Evolutionary conservation across 768 basidiomycete genomes (phyloP), one percentile per base, ranked within the genome.

Genomic region (Naganishia vaughanmartiniae): DNA sequence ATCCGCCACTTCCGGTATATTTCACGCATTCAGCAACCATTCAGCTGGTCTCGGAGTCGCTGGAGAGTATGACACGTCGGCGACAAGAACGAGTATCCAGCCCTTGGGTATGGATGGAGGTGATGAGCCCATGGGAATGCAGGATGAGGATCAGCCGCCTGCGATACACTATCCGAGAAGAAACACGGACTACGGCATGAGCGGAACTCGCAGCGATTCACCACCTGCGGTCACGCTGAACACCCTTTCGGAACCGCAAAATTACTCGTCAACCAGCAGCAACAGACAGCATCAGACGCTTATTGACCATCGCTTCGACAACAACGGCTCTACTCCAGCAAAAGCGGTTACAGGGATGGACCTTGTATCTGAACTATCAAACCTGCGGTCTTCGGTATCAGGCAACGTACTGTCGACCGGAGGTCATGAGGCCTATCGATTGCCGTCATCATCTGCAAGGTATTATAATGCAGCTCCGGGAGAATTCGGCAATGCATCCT

Each of bases 31-130:
- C 42, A 7, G 39, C 6, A 26, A 6, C 60, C n/a, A 26, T 21
- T 51, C 48, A 4, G 12, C 60, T 28, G 39, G 39, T 0, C 39
- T 45, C 24, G 30, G 39, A 7, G 26, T 45, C 2, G 60, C 33
- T 26, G 60, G 60, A 42, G 60, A 63, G 24, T 63, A 63, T 17
- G 60, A 63, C 26, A 63, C 42, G 15, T 63, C 60, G 31, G 60
- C 60, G 6, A 63, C 60, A 30, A 34, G 60, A 26, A 42, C 60
- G 15, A 63, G 60, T 34, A 63, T 63, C 30, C 60, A 63, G 28
- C 31, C 24, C 26, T 1, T 26, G 2, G 24, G 39, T 12, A 17
- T 26, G 15, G 14, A 63, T 9, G 24, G 0, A 11, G 19, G 36
- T 11, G 60, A 26, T 26, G 39, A 26, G 9, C 17, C 30, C 4